Evolutionary conservation across 176 grass and related monocot species (phyloP).

Genomic region (Elymus sibiricus): DNA sequence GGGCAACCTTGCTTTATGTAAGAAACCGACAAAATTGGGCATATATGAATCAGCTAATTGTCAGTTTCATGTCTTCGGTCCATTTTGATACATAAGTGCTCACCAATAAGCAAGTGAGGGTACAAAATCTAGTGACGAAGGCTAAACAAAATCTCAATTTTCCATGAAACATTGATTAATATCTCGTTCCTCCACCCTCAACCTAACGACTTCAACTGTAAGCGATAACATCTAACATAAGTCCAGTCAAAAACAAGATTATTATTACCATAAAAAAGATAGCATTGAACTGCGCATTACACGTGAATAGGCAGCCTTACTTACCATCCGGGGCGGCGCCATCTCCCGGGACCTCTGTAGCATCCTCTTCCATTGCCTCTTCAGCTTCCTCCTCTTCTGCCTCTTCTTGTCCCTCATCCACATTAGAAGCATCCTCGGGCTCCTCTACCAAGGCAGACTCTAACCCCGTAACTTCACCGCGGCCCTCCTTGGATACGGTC

Average conservation of each 20-base stretch:
- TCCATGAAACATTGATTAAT: background rate
- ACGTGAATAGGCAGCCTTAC: background rate
- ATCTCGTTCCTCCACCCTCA: background rate
- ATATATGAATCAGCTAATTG: background rate
- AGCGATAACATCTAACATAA: background rate
- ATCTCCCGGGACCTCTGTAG: background rate
- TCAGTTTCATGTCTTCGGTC: background rate
- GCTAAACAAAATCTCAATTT: background rate
- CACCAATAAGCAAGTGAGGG: background rate
- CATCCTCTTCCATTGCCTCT: background rate
- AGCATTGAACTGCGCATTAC: background rate
- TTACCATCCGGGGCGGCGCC: background rate
- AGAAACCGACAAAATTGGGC: background rate
- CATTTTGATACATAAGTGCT: background rate
- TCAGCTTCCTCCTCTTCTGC: slow-evolving; percentile 5
- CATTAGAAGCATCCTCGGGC: background rate
- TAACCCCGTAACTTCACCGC: background rate
- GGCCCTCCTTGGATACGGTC: background rate
- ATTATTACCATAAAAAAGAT: background rate
- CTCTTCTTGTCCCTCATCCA: background rate
- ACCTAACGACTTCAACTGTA: background rate
- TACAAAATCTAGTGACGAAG: background rate
- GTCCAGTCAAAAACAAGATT: background rate
- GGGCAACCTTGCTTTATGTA: background rate
- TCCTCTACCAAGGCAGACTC: background rate